Evolutionary conservation across 768 basidiomycete species (phyloP), one percentile per base, ranked within the genome.

Genomic region (Infundibulicybe gibba): DNA sequence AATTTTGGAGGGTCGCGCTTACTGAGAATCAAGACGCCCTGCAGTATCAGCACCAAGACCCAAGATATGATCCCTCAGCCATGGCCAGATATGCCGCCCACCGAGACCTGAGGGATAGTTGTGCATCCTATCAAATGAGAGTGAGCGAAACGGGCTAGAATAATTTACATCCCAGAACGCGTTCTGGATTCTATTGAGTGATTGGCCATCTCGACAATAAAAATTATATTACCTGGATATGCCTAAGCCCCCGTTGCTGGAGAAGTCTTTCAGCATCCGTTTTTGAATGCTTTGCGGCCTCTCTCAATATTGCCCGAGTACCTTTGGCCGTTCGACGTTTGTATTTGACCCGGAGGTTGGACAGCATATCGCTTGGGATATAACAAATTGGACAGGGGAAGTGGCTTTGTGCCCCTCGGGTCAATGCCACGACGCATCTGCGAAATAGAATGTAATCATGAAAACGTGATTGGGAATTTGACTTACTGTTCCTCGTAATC

Each of bases 401-500:
- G 5, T 54, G 49, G 16, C 59, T 58, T 1, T 41, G 38, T 1
- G 46, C 6, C 0, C 72, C 71, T 12, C 57, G 51, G 3, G 66
- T 71, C 0, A 74, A 51, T 1, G 68, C 54, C 68, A 76, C 74
- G 15, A 70, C 55, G 38, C 58, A 66, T 38, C 68, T 74, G 14
- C 17, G 32, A 43, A 21, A n/a, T 31, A 13, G 37, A 32, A 31
- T 19, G 21, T 14, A 52, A 10, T 41, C 6, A 6, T 38, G 10
- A 19, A 3, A 10, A 38, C 14, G 10, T 38, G 14, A 38, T 19
- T 10, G 6, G 14, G 17, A 10, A n/a, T n/a, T 38, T 42, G 17
- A 60, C 68, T 39, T 54, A 74, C 72, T 68, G 66, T 55, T 75
- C 71, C 47, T 74, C 65, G 32, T 69, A 73, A 49, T 73, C 68